Conservation (phyloP, 2,329 filamentous ascomycete genomes). For the Epichloe gansuensis region DNA sequence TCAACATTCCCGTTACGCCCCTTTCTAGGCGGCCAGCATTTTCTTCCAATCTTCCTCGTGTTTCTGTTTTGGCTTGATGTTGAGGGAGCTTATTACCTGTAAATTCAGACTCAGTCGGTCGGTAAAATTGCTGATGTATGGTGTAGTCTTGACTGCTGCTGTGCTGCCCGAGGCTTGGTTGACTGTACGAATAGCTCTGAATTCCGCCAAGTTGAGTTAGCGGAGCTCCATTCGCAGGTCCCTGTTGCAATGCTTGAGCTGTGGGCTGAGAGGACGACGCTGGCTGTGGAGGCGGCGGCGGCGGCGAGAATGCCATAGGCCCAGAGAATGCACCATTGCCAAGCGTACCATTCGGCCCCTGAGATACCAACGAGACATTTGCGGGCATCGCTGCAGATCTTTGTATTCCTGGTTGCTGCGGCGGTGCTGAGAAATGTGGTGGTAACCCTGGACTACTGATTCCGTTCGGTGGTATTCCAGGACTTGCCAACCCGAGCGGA, state of each 20-base stretch:
- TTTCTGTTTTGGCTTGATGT: constrained; percentile 32
- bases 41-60: constrained; percentile 45
- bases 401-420: constrained; percentile 31
- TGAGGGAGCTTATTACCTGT: constrained; percentile 16
- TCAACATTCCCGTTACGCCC: constrained; percentile 58
- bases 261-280: constrained; percentile 4
- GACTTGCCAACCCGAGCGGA: constrained; percentile 30
- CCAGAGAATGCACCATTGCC: constrained; percentile 21
- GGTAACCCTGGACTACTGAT: constrained; percentile 14
- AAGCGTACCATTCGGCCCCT: constrained; percentile 23
- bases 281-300: constrained; percentile 16
- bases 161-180: constrained; percentile 13
- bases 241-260: constrained; percentile 17
- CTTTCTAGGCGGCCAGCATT: constrained; percentile 55
- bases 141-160: constrained; percentile 32
- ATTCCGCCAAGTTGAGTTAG: constrained; percentile 41
- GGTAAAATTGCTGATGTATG: constrained; percentile 57
- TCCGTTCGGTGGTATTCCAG: constrained; percentile 18
- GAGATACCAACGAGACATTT: constrained; percentile 18
- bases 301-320: constrained; percentile 30
- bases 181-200: constrained; percentile 36
- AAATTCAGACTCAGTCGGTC: constrained; percentile 51
- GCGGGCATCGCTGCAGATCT: constrained; percentile 38
- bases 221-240: constrained; percentile 24
- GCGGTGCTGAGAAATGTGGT: constrained; percentile 26